A percentile compares a stretch with the other conserved stretches of the same genome.
Evolutionary conservation across 768 basidiomycete genomes (phyloP).

Genomic region (Agrocybe praecox): DNA sequence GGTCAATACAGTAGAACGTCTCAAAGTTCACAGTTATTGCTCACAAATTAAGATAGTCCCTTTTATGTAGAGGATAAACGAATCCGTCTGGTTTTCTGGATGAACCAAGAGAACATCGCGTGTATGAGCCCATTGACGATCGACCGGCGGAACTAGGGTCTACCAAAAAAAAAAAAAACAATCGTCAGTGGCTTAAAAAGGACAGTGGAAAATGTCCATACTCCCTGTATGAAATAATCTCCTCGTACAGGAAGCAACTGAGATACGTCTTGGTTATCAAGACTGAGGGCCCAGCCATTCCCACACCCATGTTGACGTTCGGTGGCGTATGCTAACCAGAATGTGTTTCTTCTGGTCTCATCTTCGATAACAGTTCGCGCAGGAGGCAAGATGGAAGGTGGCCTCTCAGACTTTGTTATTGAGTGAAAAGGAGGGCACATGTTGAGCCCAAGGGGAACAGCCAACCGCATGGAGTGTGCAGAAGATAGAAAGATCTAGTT

Average conservation of each 20-base stretch:
- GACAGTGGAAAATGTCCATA: conserved; percentile 29
- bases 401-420: conserved; percentile 57
- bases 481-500: conserved; percentile 61
- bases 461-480: conserved; percentile 56
- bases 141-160: conserved; percentile 48
- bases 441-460: conserved; percentile 71
- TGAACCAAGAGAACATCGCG: conserved; percentile 62
- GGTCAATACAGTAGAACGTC: neutral
- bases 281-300: conserved; percentile 70
- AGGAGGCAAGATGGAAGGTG: conserved; percentile 59
- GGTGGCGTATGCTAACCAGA: conserved; percentile 72
- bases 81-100: conserved; percentile 64
- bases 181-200: neutral
- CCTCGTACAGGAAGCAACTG: conserved; percentile 68
- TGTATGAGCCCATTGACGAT: conserved; percentile 71
- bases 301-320: conserved; percentile 70
- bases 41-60: conserved; percentile 63
- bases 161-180: conserved; percentile 22
- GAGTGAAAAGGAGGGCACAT: conserved; percentile 67
- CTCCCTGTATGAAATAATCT: conserved; percentile 63
- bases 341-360: conserved; percentile 70
- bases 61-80: conserved; percentile 74
- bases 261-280: conserved; percentile 76
- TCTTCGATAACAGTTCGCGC: conserved; percentile 69
- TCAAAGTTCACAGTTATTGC: conserved; percentile 9